Percentiles rank a stretch among this genome's conserved stretches.
Conservation (phyloP, 73 alveolate species). For the Paramecium sexaurelia region DNA sequence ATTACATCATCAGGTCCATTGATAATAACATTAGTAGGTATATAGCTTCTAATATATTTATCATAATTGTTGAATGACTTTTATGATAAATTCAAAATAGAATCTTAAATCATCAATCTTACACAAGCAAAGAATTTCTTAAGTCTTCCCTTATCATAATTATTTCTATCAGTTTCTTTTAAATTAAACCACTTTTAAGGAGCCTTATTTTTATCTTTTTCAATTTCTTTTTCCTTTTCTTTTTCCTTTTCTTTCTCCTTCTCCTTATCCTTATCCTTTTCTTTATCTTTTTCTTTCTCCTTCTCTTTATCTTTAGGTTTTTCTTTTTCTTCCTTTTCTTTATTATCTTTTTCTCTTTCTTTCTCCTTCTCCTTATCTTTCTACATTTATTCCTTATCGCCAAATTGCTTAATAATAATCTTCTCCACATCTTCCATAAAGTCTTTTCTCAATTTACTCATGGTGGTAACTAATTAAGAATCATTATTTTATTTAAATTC, state of each 20-base stretch:
- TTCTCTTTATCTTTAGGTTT: not conserved
- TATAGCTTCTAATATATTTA: conserved; percentile 83
- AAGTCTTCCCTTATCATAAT: conserved; percentile 97
- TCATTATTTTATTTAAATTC: conserved; percentile 33
- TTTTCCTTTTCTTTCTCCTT: not conserved
- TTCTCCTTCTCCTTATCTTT: not conserved
- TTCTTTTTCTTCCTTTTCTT: not conserved
- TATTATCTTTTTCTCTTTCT: not conserved
- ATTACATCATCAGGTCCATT: conserved; percentile 84
- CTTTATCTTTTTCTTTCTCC: not conserved
- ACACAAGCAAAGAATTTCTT: conserved; percentile 95
- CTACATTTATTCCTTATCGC: not conserved
- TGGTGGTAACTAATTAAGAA: not conserved
- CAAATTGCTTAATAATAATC: not conserved
- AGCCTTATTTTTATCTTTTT: not conserved
- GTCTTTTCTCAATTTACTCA: not conserved
- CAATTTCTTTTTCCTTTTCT: not conserved
- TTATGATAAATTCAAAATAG: conserved; percentile 83
- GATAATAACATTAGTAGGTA: conserved; percentile 86
- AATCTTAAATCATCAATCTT: conserved; percentile 96
- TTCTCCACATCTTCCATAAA: conserved; percentile 11
- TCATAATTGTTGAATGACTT: conserved; percentile 90
- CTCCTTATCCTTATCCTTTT: not conserved
- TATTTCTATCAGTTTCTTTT: conserved; percentile 94
- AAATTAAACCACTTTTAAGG: conserved; percentile 85